Evolutionary conservation across 1,284 basidiomycete genomes (phyloP).

Genomic region (Ceratorhiza oryzae-sativae): DNA sequence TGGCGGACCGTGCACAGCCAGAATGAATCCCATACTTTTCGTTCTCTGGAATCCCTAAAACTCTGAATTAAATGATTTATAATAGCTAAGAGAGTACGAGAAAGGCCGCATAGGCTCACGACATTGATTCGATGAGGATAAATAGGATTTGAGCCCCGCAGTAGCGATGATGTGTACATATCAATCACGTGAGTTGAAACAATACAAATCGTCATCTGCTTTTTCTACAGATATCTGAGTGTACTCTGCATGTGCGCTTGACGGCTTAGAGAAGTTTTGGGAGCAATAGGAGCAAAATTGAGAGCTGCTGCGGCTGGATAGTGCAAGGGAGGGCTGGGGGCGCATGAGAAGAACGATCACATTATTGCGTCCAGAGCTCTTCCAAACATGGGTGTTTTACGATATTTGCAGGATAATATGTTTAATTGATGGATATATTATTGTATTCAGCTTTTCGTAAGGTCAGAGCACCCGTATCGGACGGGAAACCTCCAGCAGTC

Average conservation of each 20-base stretch:
- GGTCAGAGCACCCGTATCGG: no score
- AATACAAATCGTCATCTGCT: not conserved
- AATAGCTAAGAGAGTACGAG: no score
- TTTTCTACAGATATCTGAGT: not conserved
- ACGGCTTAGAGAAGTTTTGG: not conserved
- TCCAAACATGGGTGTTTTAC: not conserved
- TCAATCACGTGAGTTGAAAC: slow-evolving; percentile 40
- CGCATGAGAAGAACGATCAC: not conserved
- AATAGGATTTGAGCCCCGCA: not conserved
- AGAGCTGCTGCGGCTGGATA: not conserved
- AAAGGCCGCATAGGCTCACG: no score
- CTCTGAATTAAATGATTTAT: not conserved
- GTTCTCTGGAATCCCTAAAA: not conserved
- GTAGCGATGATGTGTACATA: not conserved
- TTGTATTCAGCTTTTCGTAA: not conserved
- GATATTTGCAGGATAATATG: not conserved
- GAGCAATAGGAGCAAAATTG: not conserved
- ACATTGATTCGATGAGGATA: not conserved
- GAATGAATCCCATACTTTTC: not conserved
- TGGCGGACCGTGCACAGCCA: slow-evolving; percentile 33
- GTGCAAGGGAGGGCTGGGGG: not conserved
- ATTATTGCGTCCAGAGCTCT: not conserved
- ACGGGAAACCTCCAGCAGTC: not conserved
- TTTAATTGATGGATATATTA: not conserved
- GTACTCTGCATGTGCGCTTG: not conserved